Conservation (phyloP, 2,329 filamentous ascomycete species). For the Mycosphaerella sp. region DNA sequence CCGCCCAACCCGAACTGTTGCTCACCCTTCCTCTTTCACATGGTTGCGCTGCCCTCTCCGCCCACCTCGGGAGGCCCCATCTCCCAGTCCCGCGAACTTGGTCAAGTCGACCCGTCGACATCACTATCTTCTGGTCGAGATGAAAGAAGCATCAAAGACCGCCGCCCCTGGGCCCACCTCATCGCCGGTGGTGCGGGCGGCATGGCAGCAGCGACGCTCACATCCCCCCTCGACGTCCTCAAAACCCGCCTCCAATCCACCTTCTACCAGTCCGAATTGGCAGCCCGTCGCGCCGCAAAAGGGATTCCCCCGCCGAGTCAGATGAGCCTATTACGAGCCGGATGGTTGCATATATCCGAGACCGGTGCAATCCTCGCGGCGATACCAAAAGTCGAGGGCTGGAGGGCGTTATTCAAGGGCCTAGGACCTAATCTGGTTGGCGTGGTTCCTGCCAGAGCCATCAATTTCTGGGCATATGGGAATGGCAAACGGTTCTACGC, state of each 20-base stretch:
- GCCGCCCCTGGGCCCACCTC: conserved; percentile 85
- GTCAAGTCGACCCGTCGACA: conserved; percentile 23
- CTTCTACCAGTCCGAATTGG: conserved; percentile 82
- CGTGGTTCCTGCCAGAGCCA: conserved; percentile 80
- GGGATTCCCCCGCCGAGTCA: conserved; percentile 49
- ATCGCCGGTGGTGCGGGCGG: conserved; percentile 84
- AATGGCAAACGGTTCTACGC: conserved; percentile 82
- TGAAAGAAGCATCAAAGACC: conserved; percentile 22
- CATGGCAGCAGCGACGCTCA: conserved; percentile 88
- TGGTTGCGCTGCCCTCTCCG: conserved; percentile 11
- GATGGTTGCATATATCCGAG: conserved; percentile 70
- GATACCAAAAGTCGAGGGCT: conserved; percentile 75
- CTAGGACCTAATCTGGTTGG: conserved; percentile 85
- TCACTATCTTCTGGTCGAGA: conserved; percentile 8
- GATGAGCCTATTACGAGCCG: conserved; percentile 60
- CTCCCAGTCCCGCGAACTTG: conserved; percentile 23
- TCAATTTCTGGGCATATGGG: conserved; percentile 91
- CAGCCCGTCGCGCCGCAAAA: conserved; percentile 57
- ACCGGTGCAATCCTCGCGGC: conserved; percentile 78
- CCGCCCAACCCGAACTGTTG: not conserved
- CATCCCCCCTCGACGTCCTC: conserved; percentile 85
- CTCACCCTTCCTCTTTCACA: not conserved
- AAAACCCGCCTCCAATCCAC: conserved; percentile 92
- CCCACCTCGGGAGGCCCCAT: conserved; percentile 2
- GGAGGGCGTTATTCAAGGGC: conserved; percentile 85